A percentile compares a stretch with the other conserved stretches of the same genome.
Conservation (phyloP, 352 stramenopile genomes). For the Globisporangium nodosum region DNA sequence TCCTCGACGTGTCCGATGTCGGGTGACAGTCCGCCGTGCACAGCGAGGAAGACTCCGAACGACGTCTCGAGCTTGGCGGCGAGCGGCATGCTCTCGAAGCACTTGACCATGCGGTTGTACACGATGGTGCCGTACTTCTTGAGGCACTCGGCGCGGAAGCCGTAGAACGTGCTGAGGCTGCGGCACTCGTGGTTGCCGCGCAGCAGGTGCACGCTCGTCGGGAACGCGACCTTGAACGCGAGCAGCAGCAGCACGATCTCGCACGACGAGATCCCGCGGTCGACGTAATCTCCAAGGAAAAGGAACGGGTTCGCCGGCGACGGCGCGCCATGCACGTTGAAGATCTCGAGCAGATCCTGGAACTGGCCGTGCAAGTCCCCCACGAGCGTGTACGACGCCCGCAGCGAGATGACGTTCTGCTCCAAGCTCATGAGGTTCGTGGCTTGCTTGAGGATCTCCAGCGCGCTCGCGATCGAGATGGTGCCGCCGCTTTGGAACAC, state of each 20-base stretch:
- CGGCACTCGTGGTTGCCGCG: conserved; percentile 98
- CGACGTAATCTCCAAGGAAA: conserved; percentile 92
- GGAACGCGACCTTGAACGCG: conserved; percentile 98
- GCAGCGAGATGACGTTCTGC: conserved; percentile 48
- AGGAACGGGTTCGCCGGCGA: conserved; percentile 93
- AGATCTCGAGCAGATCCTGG: conserved; percentile 94
- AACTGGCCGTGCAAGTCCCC: conserved; percentile 98
- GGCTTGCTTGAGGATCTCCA: conserved; percentile 53
- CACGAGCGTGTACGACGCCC: conserved; percentile 45
- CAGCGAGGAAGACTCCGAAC: conserved; percentile 55
- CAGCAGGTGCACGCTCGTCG: conserved; percentile 97
- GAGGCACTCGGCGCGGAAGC: conserved; percentile 99
- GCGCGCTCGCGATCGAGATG: conserved; percentile 36
- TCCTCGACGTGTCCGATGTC: conserved; percentile 66
- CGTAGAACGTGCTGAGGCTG: conserved; percentile 99
- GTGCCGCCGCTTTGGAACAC: conserved; percentile 36
- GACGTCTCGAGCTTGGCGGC: conserved; percentile 55
- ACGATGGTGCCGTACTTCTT: conserved; percentile 69
- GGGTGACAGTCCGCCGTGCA: conserved; percentile 73
- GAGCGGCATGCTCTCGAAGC: conserved; percentile 78
- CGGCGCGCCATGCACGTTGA: conserved; percentile 44
- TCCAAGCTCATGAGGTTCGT: conserved; percentile 58
- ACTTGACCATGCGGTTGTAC: conserved; percentile 82
- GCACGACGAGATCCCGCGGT: conserved; percentile 94
- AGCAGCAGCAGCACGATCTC: conserved; percentile 97